phyloP scores from a whole-genome alignment of 805 yeast species.

The Hanseniaspora taiwanica region DNA sequence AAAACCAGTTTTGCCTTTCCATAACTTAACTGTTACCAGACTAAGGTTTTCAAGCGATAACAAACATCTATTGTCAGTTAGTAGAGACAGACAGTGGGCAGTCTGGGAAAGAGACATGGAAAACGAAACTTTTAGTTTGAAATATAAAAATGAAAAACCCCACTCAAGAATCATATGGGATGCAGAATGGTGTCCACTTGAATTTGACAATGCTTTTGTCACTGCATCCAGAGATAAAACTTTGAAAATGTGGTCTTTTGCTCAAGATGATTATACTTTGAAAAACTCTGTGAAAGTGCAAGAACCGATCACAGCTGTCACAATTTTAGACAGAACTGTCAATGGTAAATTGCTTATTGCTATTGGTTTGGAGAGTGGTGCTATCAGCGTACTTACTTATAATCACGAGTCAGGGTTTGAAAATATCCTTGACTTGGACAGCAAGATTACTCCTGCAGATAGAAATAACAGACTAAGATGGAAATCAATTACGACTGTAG shows the following conservation, averaged over 20 bases:
- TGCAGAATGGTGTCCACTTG: constrained; percentile 68
- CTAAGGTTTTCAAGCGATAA: constrained; percentile 63
- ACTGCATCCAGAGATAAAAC: constrained; percentile 83
- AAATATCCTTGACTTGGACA: constrained; percentile 24
- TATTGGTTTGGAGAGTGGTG: constrained; percentile 63
- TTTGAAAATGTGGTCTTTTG: constrained; percentile 56
- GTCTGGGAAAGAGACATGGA: constrained; percentile 45
- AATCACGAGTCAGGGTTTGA: constrained; percentile 17
- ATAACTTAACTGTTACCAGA: constrained; percentile 75
- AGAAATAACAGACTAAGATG: constrained; percentile 52
- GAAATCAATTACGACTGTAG: constrained; percentile 22
- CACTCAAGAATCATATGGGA: constrained; percentile 94
- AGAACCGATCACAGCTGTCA: constrained; percentile 57
- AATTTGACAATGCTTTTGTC: constrained; percentile 35
- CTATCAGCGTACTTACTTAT: constrained; percentile 32
- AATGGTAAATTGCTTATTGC: constrained; percentile 31
- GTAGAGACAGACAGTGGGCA: constrained; percentile 80
- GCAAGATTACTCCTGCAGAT: constrained; percentile 40
- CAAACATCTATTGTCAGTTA: constrained; percentile 53
- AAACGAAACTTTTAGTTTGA: constrained; percentile 24
- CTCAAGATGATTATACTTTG: constrained; percentile 25
- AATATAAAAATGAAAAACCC: constrained; percentile 45
- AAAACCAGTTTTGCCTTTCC: constrained; percentile 47
- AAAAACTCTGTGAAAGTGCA: constrained; percentile 31
- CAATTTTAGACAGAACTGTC: constrained; percentile 27